Conservation (phyloP, 768 basidiomycete genomes). For the Omphalotus guepiniiformis region DNA sequence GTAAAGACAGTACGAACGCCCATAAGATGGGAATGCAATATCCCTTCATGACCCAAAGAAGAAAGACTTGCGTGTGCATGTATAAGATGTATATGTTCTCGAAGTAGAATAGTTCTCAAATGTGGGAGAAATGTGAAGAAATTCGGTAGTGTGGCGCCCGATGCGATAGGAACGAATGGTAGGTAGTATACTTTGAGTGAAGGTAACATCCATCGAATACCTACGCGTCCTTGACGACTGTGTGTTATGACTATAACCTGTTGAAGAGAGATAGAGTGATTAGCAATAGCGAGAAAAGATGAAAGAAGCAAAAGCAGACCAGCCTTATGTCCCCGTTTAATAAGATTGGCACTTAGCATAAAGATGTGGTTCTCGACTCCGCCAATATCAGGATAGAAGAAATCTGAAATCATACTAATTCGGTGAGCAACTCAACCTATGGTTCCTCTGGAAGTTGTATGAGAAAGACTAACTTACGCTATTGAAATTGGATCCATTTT, state of each 20-base stretch:
- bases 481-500: conserved; percentile 31
- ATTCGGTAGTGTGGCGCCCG: conserved; percentile 91
- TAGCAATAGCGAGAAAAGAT: neutral
- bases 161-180: conserved; percentile 83
- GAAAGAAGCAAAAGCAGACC: conserved; percentile 9
- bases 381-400: conserved; percentile 91
- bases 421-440: too few species aligned
- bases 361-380: conserved; percentile 98
- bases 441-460: neutral
- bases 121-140: conserved; percentile 93
- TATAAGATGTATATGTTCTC: conserved; percentile 82
- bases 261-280: neutral
- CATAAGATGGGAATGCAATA: conserved; percentile 84
- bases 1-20: conserved; percentile 92
- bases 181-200: conserved; percentile 92
- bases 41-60: conserved; percentile 87
- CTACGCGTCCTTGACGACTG: conserved; percentile 80
- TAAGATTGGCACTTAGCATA: conserved; percentile 81
- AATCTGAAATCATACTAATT: conserved; percentile 89
- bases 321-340: conserved; percentile 83
- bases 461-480: conserved; percentile 24
- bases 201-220: conserved; percentile 85
- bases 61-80: conserved; percentile 93
- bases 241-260: conserved; percentile 96
- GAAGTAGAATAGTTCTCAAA: conserved; percentile 79